Base-by-base conservation (phyloP, 768 basidiomycete species). In the Termitomyces sp. region DNA sequence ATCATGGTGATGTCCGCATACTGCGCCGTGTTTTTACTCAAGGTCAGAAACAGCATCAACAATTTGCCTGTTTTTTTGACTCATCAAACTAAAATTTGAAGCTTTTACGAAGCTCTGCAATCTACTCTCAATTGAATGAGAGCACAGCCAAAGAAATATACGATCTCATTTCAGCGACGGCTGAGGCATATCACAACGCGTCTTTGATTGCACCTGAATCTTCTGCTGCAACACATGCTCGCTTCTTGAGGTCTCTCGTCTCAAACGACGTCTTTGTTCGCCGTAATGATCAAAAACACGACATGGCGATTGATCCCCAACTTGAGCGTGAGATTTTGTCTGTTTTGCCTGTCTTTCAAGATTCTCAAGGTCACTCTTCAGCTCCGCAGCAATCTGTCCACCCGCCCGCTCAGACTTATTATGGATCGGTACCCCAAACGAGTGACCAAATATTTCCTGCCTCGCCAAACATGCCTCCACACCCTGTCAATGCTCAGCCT, bases 1-100 rank as follows among this genome's bases (percentile, higher is more conserved):
- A 84, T 91, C 61, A 86, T 88, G 8, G 83, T 89, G 49, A 93
- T 93, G 91, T 89, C 88, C 20, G 92, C 90, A 28, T 93, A 93
- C 66, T 84, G 88, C 50, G 91, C 91, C 20, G 84, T 93, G 40
- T 88, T 91, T 68, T 73, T 94, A 62, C 75, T 93, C 63, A 87
- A 81, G 79, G 92, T 89, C 68, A 55, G 72, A 26, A 64, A 32
- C 57, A 40, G 35, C 46, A 35, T 50, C 12, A 43, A 48, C 55
- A 53, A 23, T 9, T 18, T 61, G 59, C 35, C 55, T 41, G 1
- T 18, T 30, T 28, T 52, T 20, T 52, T 20, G 48, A 57, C 56
- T 57, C 57, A 59, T 59, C 26, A 55, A 36, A 57, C 13, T 12
- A 44, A 32, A 32, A 50, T 55, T 41, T 53, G 18, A 64, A 91